phyloP scores from a whole-genome alignment of 352 stramenopile genomes.

The Phytophthora foliorum region DNA sequence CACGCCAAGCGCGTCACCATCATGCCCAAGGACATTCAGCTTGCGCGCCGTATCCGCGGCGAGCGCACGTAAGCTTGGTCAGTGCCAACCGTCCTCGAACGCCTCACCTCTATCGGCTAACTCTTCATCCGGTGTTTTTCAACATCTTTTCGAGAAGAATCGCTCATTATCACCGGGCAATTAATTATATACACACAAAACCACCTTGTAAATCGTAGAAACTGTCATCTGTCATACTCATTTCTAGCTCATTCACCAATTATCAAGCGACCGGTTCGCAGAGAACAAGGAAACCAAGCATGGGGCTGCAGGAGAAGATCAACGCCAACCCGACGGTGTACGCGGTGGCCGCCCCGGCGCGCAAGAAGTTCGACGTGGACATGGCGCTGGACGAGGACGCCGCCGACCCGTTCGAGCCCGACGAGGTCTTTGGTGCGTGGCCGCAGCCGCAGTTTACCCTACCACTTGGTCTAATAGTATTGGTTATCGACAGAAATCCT shows the following conservation, averaged over 20 bases:
- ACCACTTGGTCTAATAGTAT: not conserved
- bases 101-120: no score
- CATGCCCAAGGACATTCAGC: slow-evolving; percentile 96
- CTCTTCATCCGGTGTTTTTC: no score
- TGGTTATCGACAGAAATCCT: slow-evolving; percentile 68
- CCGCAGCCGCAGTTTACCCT: not conserved
- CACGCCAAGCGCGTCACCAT: slow-evolving; percentile 96
- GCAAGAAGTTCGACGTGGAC: slow-evolving; percentile 75
- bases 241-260: not conserved
- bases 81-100: no score
- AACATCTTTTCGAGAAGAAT: no score
- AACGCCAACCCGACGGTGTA: slow-evolving; percentile 92
- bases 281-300: slow-evolving; percentile 36
- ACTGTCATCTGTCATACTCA: not conserved
- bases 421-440: slow-evolving; percentile 88
- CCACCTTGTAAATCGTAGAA: not conserved
- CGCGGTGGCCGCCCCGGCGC: slow-evolving; percentile 63
- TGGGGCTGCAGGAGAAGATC: slow-evolving; percentile 86
- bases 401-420: slow-evolving; percentile 82
- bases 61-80: slow-evolving; percentile 64
- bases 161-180: no score
- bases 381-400: slow-evolving; percentile 68
- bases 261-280: slow-evolving; percentile 16
- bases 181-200: no score
- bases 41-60: slow-evolving; percentile 91